These are phyloP conservation scores for Xylaria hypoxylon DNA, from an alignment of 2,329 filamentous ascomycete genomes.

Conservation along the genomic window DNA sequence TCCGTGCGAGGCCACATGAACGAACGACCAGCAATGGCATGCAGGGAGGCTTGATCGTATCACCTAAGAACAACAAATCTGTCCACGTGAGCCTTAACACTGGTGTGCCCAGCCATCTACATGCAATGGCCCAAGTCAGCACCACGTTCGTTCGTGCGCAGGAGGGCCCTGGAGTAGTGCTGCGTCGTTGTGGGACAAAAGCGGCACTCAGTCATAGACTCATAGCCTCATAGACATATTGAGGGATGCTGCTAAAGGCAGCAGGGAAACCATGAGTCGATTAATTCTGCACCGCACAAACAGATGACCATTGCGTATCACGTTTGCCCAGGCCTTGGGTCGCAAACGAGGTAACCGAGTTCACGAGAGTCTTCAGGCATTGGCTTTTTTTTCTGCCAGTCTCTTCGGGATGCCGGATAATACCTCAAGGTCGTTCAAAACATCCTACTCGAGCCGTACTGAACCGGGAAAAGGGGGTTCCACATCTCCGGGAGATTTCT, in stretches of 20 bases:
- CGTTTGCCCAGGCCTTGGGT: conserved; percentile 3
- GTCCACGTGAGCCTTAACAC: conserved; percentile 21
- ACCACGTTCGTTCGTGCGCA: conserved; percentile 6
- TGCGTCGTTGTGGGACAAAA: conserved; percentile 22
- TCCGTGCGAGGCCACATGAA: conserved; percentile 32
- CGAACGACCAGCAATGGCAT: conserved; percentile 26
- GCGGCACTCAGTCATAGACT: conserved; percentile 5
- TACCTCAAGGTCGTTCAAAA: conserved; percentile 11
- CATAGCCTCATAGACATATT: no score
- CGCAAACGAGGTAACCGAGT: neutral
- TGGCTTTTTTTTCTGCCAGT: neutral
- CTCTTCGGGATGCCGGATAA: conserved; percentile 7
- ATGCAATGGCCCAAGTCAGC: conserved; percentile 16
- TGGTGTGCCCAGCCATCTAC: conserved; percentile 9
- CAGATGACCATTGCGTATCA: conserved; percentile 7
- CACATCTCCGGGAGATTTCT: conserved; percentile 20
- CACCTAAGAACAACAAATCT: conserved; percentile 10
- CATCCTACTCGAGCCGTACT: conserved; percentile 12
- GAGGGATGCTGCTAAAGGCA: neutral
- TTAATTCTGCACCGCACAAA: neutral
- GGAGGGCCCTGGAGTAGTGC: conserved; percentile 6
- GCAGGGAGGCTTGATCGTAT: conserved; percentile 21
- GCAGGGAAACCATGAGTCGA: conserved; percentile 6
- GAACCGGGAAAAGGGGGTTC: conserved; percentile 9
- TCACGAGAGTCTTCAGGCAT: conserved; percentile 3